These are phyloP conservation scores for Kickxella alabastrina DNA, from an alignment of 192 early-diverging fungal genomes.

Conservation along the genomic window DNA sequence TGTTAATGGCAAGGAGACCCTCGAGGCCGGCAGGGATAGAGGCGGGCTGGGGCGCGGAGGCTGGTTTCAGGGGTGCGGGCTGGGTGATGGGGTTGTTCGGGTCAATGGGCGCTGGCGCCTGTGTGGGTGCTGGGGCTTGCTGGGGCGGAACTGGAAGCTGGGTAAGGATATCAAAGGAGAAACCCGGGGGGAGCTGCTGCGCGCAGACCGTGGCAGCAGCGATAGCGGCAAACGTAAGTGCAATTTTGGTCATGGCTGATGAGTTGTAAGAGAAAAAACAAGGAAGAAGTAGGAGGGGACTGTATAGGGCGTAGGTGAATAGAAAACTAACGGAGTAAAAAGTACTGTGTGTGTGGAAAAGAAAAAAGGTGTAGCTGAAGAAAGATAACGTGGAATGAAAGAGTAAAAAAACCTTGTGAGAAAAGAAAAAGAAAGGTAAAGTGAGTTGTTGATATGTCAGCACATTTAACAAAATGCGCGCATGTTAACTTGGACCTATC, in stretches of 20 bases:
- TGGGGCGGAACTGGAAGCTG: conserved; percentile 46
- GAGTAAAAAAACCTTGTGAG: not conserved
- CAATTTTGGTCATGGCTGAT: conserved; percentile 29
- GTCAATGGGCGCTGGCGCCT: conserved; percentile 45
- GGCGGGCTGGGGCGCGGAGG: conserved; percentile 31
- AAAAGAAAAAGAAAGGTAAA: not conserved
- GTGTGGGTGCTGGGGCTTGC: conserved; percentile 40
- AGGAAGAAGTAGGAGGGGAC: too few species aligned
- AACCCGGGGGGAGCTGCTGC: conserved; percentile 35
- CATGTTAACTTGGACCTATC: too few species aligned
- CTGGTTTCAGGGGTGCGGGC: conserved; percentile 33
- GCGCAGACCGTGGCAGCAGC: conserved; percentile 17
- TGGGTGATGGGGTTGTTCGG: conserved; percentile 48
- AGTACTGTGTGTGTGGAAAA: not conserved
- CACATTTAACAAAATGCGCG: too few species aligned
- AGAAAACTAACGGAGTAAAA: not conserved
- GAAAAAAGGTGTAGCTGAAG: not conserved
- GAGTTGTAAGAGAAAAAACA: not conserved
- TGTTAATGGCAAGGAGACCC: conserved; percentile 7
- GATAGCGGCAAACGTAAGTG: conserved; percentile 27
- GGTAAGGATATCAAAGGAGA: conserved; percentile 30
- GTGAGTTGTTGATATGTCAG: not conserved
- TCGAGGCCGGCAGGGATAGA: conserved; percentile 48
- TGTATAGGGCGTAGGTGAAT: not conserved
- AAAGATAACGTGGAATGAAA: not conserved